Percentiles rank a stretch among this genome's conserved stretches.
These are phyloP conservation scores for Clarireedia paspali DNA, from an alignment of 2,329 filamentous ascomycete species.

Conservation along the genomic window DNA sequence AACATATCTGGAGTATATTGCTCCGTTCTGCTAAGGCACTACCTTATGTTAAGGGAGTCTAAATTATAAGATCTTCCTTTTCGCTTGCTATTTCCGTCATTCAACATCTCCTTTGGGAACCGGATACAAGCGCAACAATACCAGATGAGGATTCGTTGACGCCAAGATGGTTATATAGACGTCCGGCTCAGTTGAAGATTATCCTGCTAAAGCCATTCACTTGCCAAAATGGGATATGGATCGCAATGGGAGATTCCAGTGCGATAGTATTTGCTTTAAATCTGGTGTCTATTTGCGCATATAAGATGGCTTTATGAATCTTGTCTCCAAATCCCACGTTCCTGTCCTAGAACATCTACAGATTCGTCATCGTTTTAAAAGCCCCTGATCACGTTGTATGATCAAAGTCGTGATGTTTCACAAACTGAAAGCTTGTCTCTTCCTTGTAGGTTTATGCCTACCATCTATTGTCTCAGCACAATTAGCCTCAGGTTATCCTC, in stretches of 20 bases:
- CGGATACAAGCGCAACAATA: conserved; percentile 1
- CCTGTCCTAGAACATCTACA: too few species aligned
- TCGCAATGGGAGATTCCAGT: background rate
- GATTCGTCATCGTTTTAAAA: background rate
- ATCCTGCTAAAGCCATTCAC: background rate
- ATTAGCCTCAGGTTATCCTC: conserved; percentile 7
- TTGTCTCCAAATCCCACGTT: too few species aligned
- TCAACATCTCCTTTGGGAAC: too few species aligned
- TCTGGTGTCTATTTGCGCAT: too few species aligned
- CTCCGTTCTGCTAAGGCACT: background rate
- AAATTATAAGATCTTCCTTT: background rate
- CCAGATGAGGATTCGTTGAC: background rate
- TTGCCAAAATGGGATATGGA: background rate
- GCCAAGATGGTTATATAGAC: background rate
- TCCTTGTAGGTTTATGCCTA: background rate
- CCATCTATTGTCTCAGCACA: conserved; percentile 4
- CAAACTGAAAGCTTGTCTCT: background rate
- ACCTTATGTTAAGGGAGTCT: background rate
- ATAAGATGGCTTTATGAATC: too few species aligned
- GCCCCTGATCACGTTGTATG: too few species aligned
- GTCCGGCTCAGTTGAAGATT: background rate
- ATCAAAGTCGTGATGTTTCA: background rate
- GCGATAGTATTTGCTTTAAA: background rate
- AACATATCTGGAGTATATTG: background rate
- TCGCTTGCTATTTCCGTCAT: background rate